Evolutionary conservation across 805 yeast species (phyloP), one percentile per base, ranked within the genome.

Genomic region (Starmerella powellii): DNA sequence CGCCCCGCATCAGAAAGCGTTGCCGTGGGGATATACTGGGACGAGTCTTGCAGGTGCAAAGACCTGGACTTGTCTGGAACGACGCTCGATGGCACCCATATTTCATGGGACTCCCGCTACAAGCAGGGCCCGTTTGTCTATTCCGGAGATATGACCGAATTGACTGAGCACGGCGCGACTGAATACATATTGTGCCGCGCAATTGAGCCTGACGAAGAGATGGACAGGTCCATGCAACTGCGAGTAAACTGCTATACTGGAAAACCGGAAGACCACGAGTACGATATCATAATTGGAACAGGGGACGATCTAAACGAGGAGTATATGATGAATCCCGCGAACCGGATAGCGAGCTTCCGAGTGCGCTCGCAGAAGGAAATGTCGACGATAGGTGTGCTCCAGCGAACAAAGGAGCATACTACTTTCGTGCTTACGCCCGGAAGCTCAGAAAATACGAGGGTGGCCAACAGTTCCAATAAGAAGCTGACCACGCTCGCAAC

Each of bases 11-110:
- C 33, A 6, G 30, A 38, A n/a, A 15, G 24, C n/a, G 18, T 38
- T 4, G 41, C 30, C 4, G 38, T 31, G 4, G 41, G 41, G 8
- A 20, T 38, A 11, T 19, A 3, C 17, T 38, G 41, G 41, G 29
- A 31, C 4, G 5, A 20, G 6, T 40, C 11, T 4, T 38, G 31
- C 21, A n/a, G 17, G n/a, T 11, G 34, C 20, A 15, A 23, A n/a
- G 37, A 34, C 18, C 33, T 34, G 35, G 37, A 34, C 17, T 30
- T 37, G 30, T 11, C 37, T 8, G 28, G 30, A 11, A 23, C 6
- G 4, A 26, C 28, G 5, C 33, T 17, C 5, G 17, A 23, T 11
- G 37, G 37, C 8, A 34, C 6, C 6, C 5, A 6, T 12, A 20
- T 34, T 11, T 10, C 19, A 5, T 34, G 37, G 37, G 18, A 34